These are phyloP conservation scores for Kluyveromyces marxianus DNA, from an alignment of 1,139 yeast species.

Conservation along the genomic window DNA sequence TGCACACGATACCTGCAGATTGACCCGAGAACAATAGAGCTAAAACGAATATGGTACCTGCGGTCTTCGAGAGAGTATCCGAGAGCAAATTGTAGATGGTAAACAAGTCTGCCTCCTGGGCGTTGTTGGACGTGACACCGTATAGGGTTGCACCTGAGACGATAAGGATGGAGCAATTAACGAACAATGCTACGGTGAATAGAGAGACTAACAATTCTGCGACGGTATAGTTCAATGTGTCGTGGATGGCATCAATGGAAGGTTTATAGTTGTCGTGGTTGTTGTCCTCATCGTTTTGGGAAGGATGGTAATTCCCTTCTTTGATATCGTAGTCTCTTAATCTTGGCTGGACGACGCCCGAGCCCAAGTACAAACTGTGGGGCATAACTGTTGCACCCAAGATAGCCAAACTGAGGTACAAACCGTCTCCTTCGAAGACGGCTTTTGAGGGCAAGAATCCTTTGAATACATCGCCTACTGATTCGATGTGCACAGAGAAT, in stretches of 20 bases:
- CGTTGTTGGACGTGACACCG: constrained; percentile 50
- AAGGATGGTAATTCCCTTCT: constrained; percentile 37
- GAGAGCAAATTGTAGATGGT: constrained; percentile 64
- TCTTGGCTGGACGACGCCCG: constrained; percentile 70
- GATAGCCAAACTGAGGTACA: constrained; percentile 63
- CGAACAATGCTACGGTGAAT: constrained; percentile 66
- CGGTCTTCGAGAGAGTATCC: constrained; percentile 54
- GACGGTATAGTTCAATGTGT: constrained; percentile 58
- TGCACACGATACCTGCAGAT: constrained; percentile 76
- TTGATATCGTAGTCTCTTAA: constrained; percentile 54
- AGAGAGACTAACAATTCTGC: constrained; percentile 58
- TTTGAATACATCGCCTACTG: constrained; percentile 33
- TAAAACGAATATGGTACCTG: constrained; percentile 65
- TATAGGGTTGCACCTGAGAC: constrained; percentile 66
- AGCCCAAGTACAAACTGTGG: constrained; percentile 66
- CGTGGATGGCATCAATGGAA: constrained; percentile 56
- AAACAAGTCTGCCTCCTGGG: constrained; percentile 60
- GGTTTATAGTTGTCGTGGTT: constrained; percentile 46
- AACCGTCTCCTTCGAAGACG: constrained; percentile 48
- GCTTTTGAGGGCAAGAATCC: constrained; percentile 60
- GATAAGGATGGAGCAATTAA: constrained; percentile 63
- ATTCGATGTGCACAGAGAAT: constrained; percentile 41
- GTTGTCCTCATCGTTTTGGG: constrained; percentile 24
- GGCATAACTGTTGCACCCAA: constrained; percentile 85
- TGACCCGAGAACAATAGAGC: constrained; percentile 73